phyloP scores from a whole-genome alignment of 2,329 filamentous ascomycete genomes.

The Alternaria gaisen region DNA sequence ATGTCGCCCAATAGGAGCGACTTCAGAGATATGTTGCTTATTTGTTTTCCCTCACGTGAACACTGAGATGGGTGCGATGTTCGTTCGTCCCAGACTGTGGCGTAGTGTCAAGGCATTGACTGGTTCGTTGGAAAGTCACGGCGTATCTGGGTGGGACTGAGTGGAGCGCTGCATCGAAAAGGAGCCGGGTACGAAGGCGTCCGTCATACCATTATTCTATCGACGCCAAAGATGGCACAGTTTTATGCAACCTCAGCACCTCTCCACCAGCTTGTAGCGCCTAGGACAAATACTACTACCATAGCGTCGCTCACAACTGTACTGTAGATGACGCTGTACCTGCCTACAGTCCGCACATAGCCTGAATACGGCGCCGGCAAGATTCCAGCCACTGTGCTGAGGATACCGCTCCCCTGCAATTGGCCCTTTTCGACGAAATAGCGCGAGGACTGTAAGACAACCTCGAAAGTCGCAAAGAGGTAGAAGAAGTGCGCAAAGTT shows the following conservation, averaged over 20 bases:
- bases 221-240: neutral
- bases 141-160: slow-evolving; percentile 2
- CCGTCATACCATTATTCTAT: slow-evolving; percentile 11
- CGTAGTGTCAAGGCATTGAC: neutral
- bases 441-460: slow-evolving; percentile 74
- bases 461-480: slow-evolving; percentile 81
- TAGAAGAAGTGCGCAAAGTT: slow-evolving; percentile 72
- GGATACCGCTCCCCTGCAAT: slow-evolving; percentile 66
- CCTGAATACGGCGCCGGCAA: slow-evolving; percentile 71
- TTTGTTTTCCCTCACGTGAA: neutral
- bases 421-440: slow-evolving; percentile 73
- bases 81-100: neutral
- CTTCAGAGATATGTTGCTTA: neutral
- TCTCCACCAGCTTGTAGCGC: slow-evolving; percentile 62
- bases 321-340: slow-evolving; percentile 75
- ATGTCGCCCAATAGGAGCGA: neutral
- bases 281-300: slow-evolving; percentile 79
- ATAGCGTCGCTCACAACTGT: slow-evolving; percentile 78
- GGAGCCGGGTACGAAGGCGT: neutral
- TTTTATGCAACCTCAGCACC: slow-evolving; percentile 44
- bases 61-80: slow-evolving; percentile 1
- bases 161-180: slow-evolving; percentile 1
- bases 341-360: slow-evolving; percentile 68
- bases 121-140: neutral
- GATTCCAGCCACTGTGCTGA: slow-evolving; percentile 71